Evolutionary conservation across 1,139 yeast species (phyloP).

Genomic region (Pichia sp.): DNA sequence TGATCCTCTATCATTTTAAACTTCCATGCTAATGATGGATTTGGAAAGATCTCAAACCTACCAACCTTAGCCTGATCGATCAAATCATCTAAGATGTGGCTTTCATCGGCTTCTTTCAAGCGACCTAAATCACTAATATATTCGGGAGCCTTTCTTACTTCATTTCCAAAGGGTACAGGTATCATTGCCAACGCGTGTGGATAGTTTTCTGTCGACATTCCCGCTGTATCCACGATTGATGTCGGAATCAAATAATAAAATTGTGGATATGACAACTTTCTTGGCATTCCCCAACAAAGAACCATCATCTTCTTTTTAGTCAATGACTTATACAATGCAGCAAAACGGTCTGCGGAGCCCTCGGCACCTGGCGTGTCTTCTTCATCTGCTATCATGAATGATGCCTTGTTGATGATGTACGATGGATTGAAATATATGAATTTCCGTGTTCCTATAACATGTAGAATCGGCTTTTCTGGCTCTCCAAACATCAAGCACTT

Average conservation of each 20-base stretch:
- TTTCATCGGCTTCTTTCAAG: conserved; percentile 12
- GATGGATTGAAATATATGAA: conserved; percentile 39
- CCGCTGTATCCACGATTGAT: not conserved
- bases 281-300: conserved; percentile 63
- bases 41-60: conserved; percentile 27
- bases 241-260: conserved; percentile 60
- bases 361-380: conserved; percentile 38
- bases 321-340: conserved; percentile 61
- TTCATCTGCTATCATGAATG: conserved; percentile 51
- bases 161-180: conserved; percentile 59
- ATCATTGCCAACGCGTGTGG: conserved; percentile 61
- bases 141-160: conserved; percentile 47
- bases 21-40: conserved; percentile 65
- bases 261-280: conserved; percentile 48
- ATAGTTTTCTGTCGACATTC: conserved; percentile 7
- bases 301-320: conserved; percentile 48
- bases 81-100: conserved; percentile 20
- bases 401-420: conserved; percentile 47
- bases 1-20: conserved; percentile 59
- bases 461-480: conserved; percentile 35
- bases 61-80: conserved; percentile 7
- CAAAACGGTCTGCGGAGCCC: conserved; percentile 63
- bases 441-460: conserved; percentile 61
- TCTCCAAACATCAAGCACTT: conserved; percentile 26
- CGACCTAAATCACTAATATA: conserved; percentile 14